Conservation (phyloP, 257 asterid species). For the Solanum tacnaense region DNA sequence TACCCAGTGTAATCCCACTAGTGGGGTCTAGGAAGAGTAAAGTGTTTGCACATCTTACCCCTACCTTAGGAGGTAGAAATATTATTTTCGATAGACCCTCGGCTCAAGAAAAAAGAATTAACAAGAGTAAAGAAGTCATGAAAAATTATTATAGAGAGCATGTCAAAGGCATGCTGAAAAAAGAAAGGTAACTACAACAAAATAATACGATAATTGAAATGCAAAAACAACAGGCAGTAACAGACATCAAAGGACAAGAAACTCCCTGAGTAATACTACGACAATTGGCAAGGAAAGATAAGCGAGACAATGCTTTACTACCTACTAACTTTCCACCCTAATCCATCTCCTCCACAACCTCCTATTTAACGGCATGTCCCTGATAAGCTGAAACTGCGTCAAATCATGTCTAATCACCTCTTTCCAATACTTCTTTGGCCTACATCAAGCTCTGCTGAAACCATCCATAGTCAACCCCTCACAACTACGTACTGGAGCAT, state of each 20-base stretch:
- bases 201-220: background rate
- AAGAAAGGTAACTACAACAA: background rate
- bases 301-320: background rate
- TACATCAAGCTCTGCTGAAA: background rate
- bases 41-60: background rate
- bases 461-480: background rate
- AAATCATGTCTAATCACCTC: background rate
- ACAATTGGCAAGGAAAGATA: background rate
- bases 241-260: background rate
- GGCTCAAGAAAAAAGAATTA: background rate
- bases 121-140: background rate
- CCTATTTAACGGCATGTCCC: background rate
- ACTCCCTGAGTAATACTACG: background rate
- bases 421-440: background rate
- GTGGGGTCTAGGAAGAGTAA: background rate
- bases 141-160: background rate
- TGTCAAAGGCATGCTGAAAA: background rate
- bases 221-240: background rate
- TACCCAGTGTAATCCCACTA: background rate
- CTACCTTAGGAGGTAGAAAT: background rate
- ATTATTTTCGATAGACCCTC: background rate
- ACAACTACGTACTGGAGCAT: background rate
- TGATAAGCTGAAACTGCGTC: background rate
- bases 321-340: background rate
- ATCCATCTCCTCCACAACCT: background rate